These are phyloP conservation scores for Trichoderma cornu-damae DNA, from an alignment of 2,329 filamentous ascomycete species.

Conservation along the genomic window DNA sequence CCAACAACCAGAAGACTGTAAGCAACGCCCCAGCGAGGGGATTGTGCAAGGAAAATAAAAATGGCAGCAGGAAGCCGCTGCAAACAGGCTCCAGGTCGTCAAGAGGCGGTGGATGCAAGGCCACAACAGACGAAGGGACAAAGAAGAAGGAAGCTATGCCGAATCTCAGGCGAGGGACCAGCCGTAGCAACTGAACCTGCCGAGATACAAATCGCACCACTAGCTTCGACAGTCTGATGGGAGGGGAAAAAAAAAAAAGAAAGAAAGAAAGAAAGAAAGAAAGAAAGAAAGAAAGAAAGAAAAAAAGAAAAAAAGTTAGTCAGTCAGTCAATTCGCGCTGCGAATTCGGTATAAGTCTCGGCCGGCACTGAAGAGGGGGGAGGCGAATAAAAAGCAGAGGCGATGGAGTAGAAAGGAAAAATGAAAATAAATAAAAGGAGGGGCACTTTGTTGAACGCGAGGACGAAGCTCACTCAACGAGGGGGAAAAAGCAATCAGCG, in stretches of 20 bases:
- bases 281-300: background rate
- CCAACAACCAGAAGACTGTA: background rate
- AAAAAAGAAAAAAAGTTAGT: no score
- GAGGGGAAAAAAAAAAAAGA: background rate
- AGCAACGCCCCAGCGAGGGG: background rate
- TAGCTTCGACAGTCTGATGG: background rate
- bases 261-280: background rate
- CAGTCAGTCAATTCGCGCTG: constrained; percentile 14
- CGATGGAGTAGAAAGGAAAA: constrained; percentile 9
- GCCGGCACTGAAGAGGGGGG: background rate
- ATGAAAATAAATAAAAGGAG: constrained; percentile 7
- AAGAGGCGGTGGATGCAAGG: constrained; percentile 4
- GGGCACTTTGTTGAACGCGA: constrained; percentile 8
- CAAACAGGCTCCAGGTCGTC: background rate
- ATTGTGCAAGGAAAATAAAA: background rate
- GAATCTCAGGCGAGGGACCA: constrained; percentile 6
- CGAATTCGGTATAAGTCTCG: constrained; percentile 11
- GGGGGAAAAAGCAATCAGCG: constrained; percentile 11
- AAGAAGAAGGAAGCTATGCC: constrained; percentile 7
- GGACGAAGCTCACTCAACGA: constrained; percentile 10
- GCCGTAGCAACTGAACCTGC: background rate
- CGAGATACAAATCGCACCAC: constrained; percentile 7
- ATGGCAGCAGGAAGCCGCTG: background rate
- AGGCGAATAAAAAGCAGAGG: constrained; percentile 11
- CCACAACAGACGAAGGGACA: background rate